Evolutionary conservation across 371 early-diverging fungal genomes (phyloP).

Genomic region (Batkoa obscura): DNA sequence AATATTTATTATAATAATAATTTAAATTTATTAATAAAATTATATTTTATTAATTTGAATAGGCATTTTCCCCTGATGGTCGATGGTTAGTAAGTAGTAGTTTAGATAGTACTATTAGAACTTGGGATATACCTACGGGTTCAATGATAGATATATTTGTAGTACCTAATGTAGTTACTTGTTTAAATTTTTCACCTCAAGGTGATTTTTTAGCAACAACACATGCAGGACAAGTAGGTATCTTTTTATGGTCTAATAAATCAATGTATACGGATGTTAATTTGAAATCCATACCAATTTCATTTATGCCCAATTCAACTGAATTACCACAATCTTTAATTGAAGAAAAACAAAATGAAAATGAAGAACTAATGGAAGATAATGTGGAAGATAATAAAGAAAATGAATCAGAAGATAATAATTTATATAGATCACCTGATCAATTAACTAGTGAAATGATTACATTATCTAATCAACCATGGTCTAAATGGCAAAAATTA

Average conservation of each 20-base stretch:
- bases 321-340: conserved; percentile 28
- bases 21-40: not conserved
- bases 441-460: conserved; percentile 64
- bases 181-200: conserved; percentile 67
- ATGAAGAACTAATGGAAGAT: conserved; percentile 16
- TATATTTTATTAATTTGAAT: not conserved
- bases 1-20: conserved; percentile 3
- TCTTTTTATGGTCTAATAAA: conserved; percentile 81
- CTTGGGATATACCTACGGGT: conserved; percentile 90
- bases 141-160: conserved; percentile 67
- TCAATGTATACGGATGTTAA: conserved; percentile 46
- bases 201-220: conserved; percentile 84
- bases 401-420: conserved; percentile 14
- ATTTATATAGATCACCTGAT: conserved; percentile 25
- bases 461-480: conserved; percentile 55
- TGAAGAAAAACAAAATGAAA: conserved; percentile 16
- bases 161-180: conserved; percentile 55
- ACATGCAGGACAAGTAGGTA: conserved; percentile 76
- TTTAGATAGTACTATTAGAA: conserved; percentile 70
- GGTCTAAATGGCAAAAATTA: conserved; percentile 77
- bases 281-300: conserved; percentile 36
- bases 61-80: conserved; percentile 78
- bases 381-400: conserved; percentile 15
- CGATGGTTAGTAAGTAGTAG: conserved; percentile 79
- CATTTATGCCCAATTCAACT: conserved; percentile 22